Percentiles rank a stretch among this genome's conserved stretches.
Conservation (phyloP, 768 basidiomycete species). For the Collybia mongolica region DNA sequence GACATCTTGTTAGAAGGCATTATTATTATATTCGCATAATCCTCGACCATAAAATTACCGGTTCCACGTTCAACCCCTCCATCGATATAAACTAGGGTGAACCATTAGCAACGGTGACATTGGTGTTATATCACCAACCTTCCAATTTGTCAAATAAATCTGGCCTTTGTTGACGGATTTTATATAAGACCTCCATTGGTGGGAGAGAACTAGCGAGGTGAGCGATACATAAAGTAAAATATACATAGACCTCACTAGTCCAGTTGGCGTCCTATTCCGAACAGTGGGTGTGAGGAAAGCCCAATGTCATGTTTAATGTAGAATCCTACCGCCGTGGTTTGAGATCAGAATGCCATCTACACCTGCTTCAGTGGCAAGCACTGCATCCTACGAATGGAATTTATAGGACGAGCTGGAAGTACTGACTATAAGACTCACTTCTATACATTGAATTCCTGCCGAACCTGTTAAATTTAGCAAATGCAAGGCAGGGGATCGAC, state of each 20-base stretch:
- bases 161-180: conserved; percentile 68
- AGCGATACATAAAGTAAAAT: conserved; percentile 9
- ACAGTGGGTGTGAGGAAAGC: conserved; percentile 1
- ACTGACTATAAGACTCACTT: conserved; percentile 34
- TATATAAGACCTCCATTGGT: conserved; percentile 75
- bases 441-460: conserved; percentile 71
- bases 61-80: conserved; percentile 82
- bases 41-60: conserved; percentile 37
- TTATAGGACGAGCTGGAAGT: conserved; percentile 4
- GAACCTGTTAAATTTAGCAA: not conserved
- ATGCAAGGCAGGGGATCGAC: not conserved
- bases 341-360: conserved; percentile 87
- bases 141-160: conserved; percentile 73
- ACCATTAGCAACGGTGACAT: conserved; percentile 8
- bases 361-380: conserved; percentile 79
- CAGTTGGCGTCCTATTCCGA: conserved; percentile 63
- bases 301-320: not conserved
- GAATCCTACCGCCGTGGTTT: conserved; percentile 79
- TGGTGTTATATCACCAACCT: conserved; percentile 35
- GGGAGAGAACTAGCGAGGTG: conserved; percentile 60
- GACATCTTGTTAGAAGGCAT: conserved; percentile 49
- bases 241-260: conserved; percentile 56
- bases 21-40: not conserved
- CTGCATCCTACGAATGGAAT: conserved; percentile 63
- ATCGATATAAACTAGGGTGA: conserved; percentile 74